Percentiles rank a stretch among this genome's conserved stretches.
phyloP scores from a whole-genome alignment of 2,329 filamentous ascomycete species.

The Fusarium chuoi region DNA sequence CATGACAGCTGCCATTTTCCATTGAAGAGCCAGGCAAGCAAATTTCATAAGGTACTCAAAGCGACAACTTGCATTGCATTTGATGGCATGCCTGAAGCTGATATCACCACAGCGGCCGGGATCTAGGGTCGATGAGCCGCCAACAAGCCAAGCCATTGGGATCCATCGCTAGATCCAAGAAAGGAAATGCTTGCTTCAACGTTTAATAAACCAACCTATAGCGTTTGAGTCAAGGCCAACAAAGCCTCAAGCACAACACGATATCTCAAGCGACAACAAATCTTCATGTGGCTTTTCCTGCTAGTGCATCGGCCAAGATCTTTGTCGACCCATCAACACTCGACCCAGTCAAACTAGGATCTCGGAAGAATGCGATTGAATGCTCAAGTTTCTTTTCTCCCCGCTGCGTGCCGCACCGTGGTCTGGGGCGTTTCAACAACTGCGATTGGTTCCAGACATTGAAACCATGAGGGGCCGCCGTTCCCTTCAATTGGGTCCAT shows the following conservation, averaged over 20 bases:
- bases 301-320: background rate
- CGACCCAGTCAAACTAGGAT: conserved; percentile 15
- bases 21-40: background rate
- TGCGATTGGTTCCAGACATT: conserved; percentile 40
- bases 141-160: background rate
- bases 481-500: conserved; percentile 33
- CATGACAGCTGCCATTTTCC: conserved; percentile 19
- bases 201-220: background rate
- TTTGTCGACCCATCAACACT: background rate
- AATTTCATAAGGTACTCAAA: background rate
- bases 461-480: conserved; percentile 36
- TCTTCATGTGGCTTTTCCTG: background rate
- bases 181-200: conserved; percentile 10
- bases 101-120: background rate
- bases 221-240: background rate
- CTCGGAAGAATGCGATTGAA: conserved; percentile 31
- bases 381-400: conserved; percentile 6
- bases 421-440: conserved; percentile 15
- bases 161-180: background rate
- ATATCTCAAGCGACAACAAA: background rate
- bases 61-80: conserved; percentile 1
- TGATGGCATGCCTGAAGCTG: background rate
- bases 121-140: conserved; percentile 1
- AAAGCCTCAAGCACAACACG: background rate
- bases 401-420: conserved; percentile 28